Percentiles rank a stretch among this genome's conserved stretches.
These are phyloP conservation scores for Lodderomyces orthopsilosis DNA, from an alignment of 1,139 yeast genomes.

Conservation along the genomic window DNA sequence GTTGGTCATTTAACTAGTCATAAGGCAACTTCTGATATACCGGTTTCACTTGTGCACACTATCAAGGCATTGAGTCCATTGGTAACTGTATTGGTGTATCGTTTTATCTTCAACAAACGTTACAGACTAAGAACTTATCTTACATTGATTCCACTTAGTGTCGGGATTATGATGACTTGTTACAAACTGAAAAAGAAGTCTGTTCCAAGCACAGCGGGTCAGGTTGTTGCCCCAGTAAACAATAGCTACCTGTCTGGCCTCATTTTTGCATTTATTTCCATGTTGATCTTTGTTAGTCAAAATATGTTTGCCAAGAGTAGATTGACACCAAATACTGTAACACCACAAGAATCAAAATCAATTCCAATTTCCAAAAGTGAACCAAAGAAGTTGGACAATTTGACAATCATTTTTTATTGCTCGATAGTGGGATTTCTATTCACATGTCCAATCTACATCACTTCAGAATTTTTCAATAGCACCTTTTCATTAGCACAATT, in stretches of 20 bases:
- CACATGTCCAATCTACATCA: slow-evolving; percentile 75
- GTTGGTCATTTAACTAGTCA: slow-evolving; percentile 88
- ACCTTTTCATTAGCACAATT: slow-evolving; percentile 34
- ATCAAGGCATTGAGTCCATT: slow-evolving; percentile 88
- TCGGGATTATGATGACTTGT: slow-evolving; percentile 86
- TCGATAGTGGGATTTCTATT: slow-evolving; percentile 75
- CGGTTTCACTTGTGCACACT: slow-evolving; percentile 89
- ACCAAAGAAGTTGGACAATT: slow-evolving; percentile 63
- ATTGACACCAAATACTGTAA: slow-evolving; percentile 44
- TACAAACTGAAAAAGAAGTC: slow-evolving; percentile 32
- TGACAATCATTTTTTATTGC: slow-evolving; percentile 80
- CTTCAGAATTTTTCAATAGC: slow-evolving; percentile 49
- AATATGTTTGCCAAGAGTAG: slow-evolving; percentile 87
- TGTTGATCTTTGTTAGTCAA: slow-evolving; percentile 85
- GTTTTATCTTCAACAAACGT: slow-evolving; percentile 52
- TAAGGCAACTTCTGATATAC: slow-evolving; percentile 82
- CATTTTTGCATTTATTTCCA: slow-evolving; percentile 71
- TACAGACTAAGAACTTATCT: slow-evolving; percentile 69
- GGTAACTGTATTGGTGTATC: slow-evolving; percentile 78
- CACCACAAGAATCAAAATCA: slow-evolving; percentile 1
- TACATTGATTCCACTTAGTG: slow-evolving; percentile 71
- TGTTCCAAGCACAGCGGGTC: not conserved
- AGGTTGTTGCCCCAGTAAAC: slow-evolving; percentile 5
- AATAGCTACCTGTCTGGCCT: slow-evolving; percentile 53
- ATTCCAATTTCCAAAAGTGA: slow-evolving; percentile 7